Evolutionary conservation across 179 eudicot genomes (phyloP), one percentile per base, ranked within the genome.

Genomic region (Silene vulgaris): DNA sequence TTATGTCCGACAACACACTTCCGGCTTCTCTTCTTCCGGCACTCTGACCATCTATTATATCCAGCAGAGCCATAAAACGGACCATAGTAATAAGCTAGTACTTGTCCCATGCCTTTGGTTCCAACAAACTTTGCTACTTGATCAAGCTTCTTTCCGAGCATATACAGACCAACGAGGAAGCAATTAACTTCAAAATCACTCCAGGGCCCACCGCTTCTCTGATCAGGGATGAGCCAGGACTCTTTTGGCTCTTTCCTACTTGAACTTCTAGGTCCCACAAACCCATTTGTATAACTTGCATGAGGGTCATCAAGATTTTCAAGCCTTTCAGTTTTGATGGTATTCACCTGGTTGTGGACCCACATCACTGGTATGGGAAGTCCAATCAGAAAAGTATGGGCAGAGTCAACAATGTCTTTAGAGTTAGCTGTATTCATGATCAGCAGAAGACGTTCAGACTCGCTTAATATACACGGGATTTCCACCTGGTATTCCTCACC

Each of bases 401-500:
- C 81, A 67, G 81, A 32, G 60, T 67, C 71, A 52, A 59, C 28
- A 43, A 12, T 2, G 63, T 67, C 80, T 75, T 77, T 76, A 72
- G 69, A 73, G 37, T 85, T 83, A 71, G 66, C 70, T 21, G 86
- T 86, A 80, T 81, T 86, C 61, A 23, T 80, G 69, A 78, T 75
- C 63, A 75, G 76, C 9, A 54, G 73, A 80, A 73, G 69, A 67
- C 72, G 81, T 70, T 85, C 85, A 66, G 84, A 78, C 20, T 81
- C 48, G 13, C 64, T 75, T 50, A 82, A 40, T 63, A 86, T n/a
- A 19, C 83, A 64, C 66, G 97, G 96, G 75, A 86, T 87, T 85
- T 88, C 84, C 66, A 80, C 90, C 77, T 91, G 96, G 75, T 84
- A 87, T 45, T 91, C 84, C 65, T 83, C 85, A 64, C 93, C 96